Conservation (phyloP, 2,329 filamentous ascomycete genomes). For the Fusarium neocosmosporiellum region DNA sequence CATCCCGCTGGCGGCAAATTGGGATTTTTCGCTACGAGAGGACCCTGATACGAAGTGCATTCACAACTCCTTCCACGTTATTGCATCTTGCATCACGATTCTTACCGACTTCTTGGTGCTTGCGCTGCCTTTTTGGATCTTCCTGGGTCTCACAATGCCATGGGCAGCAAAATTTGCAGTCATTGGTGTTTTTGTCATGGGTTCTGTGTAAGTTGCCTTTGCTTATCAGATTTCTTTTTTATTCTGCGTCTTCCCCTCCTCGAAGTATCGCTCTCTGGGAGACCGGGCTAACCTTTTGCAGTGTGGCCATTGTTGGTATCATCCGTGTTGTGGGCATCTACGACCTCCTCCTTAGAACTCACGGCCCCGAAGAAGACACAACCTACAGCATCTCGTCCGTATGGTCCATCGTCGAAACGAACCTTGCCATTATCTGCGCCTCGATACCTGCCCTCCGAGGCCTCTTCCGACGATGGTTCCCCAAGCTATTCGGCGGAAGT, state of each 20-base stretch:
- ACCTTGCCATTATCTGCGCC: conserved; percentile 50
- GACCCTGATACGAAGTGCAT: conserved; percentile 49
- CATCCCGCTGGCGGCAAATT: conserved; percentile 49
- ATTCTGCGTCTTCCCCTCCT: background rate
- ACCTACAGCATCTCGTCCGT: conserved; percentile 47
- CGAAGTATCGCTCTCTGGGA: background rate
- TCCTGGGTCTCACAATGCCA: conserved; percentile 53
- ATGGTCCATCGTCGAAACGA: conserved; percentile 50
- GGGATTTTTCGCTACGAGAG: conserved; percentile 39
- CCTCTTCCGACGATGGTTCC: conserved; percentile 47
- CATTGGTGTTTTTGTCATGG: conserved; percentile 53
- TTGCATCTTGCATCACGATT: conserved; percentile 52
- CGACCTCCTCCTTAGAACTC: conserved; percentile 38
- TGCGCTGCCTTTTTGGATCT: conserved; percentile 54
- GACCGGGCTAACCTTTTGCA: conserved; percentile 11
- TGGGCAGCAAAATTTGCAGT: conserved; percentile 52
- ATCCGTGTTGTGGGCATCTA: conserved; percentile 48
- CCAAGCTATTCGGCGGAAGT: conserved; percentile 42
- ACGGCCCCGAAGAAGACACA: conserved; percentile 32
- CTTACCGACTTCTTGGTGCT: conserved; percentile 55
- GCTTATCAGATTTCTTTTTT: background rate
- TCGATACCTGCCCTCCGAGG: conserved; percentile 51
- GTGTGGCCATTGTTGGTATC: conserved; percentile 48
- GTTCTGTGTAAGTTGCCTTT: conserved; percentile 46
- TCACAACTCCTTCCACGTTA: conserved; percentile 47